Conservation (phyloP, 2,329 filamentous ascomycete genomes). For the Myriosclerotinia duriaeana region DNA sequence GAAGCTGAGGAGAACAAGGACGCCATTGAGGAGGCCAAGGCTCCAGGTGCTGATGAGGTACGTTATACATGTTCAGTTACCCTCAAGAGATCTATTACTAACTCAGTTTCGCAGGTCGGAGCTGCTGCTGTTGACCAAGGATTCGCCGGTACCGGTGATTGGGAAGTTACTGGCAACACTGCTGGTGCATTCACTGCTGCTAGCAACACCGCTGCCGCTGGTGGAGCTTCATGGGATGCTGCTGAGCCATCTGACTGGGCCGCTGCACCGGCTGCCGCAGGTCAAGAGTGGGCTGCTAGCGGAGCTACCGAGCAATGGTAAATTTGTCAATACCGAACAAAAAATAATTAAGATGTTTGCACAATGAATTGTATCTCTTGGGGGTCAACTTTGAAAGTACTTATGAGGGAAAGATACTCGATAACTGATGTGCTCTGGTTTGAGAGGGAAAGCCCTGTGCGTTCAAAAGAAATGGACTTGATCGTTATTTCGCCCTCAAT, state of each 20-base stretch:
- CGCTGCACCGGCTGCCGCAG: slow-evolving; percentile 47
- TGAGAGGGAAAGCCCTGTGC: slow-evolving; percentile 97
- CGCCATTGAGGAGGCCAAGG: slow-evolving; percentile 84
- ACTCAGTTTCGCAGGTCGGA: slow-evolving; percentile 51
- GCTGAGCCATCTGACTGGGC: slow-evolving; percentile 50
- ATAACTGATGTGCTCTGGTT: slow-evolving; percentile 46
- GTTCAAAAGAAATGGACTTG: slow-evolving; percentile 53
- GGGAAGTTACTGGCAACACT: slow-evolving; percentile 67
- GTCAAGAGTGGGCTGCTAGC: slow-evolving; percentile 55
- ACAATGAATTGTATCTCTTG: slow-evolving; percentile 36
- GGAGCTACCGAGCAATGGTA: slow-evolving; percentile 45
- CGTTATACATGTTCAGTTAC: not conserved
- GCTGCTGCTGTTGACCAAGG: slow-evolving; percentile 74
- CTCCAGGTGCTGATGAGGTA: slow-evolving; percentile 72
- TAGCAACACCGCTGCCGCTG: slow-evolving; percentile 62
- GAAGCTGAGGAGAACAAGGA: slow-evolving; percentile 99
- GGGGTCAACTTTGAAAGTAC: slow-evolving; percentile 65
- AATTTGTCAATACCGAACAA: slow-evolving; percentile 29
- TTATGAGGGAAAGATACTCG: slow-evolving; percentile 99
- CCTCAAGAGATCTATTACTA: not conserved
- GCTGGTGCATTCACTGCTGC: slow-evolving; percentile 56
- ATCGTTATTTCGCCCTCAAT: slow-evolving; percentile 27
- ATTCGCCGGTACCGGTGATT: slow-evolving; percentile 72
- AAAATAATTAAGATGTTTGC: slow-evolving; percentile 31
- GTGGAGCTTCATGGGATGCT: slow-evolving; percentile 62